Evolutionary conservation across 2,329 filamentous ascomycete species (phyloP).

Genomic region (Elsinoe australis): DNA sequence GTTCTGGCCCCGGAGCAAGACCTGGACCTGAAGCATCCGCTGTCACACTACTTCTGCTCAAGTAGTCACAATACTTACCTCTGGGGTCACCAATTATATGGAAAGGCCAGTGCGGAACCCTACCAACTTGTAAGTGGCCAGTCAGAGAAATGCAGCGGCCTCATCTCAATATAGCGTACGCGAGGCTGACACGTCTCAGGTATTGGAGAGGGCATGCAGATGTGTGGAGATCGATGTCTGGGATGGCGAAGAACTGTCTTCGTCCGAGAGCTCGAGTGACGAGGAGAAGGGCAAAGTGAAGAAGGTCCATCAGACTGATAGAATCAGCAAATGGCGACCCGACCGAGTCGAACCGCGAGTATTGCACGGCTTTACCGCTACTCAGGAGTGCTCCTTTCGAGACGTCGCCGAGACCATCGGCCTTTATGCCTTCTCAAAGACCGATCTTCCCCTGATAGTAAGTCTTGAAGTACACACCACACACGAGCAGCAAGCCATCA

Average conservation of each 20-base stretch:
- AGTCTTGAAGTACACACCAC: slow-evolving; percentile 87
- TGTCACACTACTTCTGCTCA: slow-evolving; percentile 88
- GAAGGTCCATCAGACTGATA: slow-evolving; percentile 23
- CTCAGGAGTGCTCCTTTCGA: slow-evolving; percentile 76
- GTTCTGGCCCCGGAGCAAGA: slow-evolving; percentile 37
- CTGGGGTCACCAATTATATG: slow-evolving; percentile 75
- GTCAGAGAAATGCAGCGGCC: too few relatives aligned
- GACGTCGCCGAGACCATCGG: slow-evolving; percentile 75
- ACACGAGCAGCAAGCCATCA: slow-evolving; percentile 73
- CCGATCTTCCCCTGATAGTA: slow-evolving; percentile 75
- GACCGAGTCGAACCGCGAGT: slow-evolving; percentile 27
- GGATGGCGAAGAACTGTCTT: slow-evolving; percentile 57
- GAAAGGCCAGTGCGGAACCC: slow-evolving; percentile 65
- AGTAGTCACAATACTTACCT: slow-evolving; percentile 94
- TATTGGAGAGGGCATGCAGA: slow-evolving; percentile 65
- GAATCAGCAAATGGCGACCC: slow-evolving; percentile 16
- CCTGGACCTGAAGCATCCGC: slow-evolving; percentile 40
- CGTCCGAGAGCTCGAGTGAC: slow-evolving; percentile 34
- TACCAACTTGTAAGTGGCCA: slow-evolving; percentile 67
- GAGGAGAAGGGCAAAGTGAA: slow-evolving; percentile 29
- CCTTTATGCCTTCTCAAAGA: slow-evolving; percentile 65
- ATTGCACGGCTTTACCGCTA: slow-evolving; percentile 60
- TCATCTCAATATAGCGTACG: too few relatives aligned
- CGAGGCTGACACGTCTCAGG: too few relatives aligned
- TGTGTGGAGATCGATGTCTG: slow-evolving; percentile 95